phyloP scores from a whole-genome alignment of 768 basidiomycete genomes.

The Brasilioporus rufonigricans region DNA sequence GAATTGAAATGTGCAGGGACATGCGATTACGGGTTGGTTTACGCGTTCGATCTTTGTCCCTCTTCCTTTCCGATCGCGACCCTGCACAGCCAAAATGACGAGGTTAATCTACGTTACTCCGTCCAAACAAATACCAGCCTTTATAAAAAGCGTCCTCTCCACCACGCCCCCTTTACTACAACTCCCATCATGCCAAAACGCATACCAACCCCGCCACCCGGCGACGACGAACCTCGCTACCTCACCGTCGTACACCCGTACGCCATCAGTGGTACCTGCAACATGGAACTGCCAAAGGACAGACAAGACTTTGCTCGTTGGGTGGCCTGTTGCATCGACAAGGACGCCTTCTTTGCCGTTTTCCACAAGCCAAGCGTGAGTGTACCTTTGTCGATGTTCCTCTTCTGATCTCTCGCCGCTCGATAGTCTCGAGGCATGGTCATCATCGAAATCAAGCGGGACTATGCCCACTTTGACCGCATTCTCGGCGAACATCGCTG shows the following conservation, averaged over 20 bases:
- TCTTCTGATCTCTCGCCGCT: not conserved
- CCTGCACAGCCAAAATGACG: too few species aligned
- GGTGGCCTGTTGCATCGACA: constrained; percentile 41
- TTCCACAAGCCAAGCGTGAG: constrained; percentile 46
- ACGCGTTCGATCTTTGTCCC: not conserved
- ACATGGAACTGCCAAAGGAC: constrained; percentile 40
- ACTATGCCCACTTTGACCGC: constrained; percentile 29
- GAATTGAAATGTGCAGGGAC: not conserved
- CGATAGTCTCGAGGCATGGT: constrained; percentile 48
- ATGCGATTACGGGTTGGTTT: not conserved
- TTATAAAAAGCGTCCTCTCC: not conserved
- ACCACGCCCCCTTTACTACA: not conserved
- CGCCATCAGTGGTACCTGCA: constrained; percentile 36
- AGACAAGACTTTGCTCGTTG: constrained; percentile 39
- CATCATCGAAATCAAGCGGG: constrained; percentile 40
- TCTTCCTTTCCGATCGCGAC: not conserved
- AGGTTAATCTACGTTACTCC: too few species aligned
- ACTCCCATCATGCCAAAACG: constrained; percentile 43
- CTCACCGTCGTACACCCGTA: constrained; percentile 46
- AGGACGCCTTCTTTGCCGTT: constrained; percentile 36
- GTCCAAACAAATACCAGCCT: not conserved
- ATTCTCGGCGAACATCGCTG: constrained; percentile 45
- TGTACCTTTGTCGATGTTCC: constrained; percentile 1
- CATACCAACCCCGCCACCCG: constrained; percentile 39
- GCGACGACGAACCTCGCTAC: constrained; percentile 44